Base-by-base conservation (phyloP, 805 yeast species). In the Zygotorulaspora sp. region DNA sequence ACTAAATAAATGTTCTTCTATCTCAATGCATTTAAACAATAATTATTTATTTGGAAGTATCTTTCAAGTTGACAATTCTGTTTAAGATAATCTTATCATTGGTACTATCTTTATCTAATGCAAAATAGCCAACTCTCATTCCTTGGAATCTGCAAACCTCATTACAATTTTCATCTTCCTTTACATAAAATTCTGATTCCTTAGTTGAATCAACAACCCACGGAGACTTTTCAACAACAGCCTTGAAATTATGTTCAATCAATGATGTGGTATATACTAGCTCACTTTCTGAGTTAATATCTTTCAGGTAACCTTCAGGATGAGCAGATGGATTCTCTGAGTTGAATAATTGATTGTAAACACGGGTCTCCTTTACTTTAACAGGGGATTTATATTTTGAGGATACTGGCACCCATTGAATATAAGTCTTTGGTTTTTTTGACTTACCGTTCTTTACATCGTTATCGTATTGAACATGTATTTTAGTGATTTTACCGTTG, bases 81-180 rank as follows among this genome's bases (percentile, higher is more conserved):
- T 92, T 92, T 59, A 92, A 70, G 22, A 92, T 73, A 47, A 89
- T 66, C 42, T 68, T 71, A 19, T 75, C 80, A 13, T 66, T 71
- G 7, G 71, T 66, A 40, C 85, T 67, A 47, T 90, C 97, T 50
- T 74, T 76, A 61, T 92, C 98, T 61, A 87, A 62, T 57, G 96
- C 80, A 76, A 88, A 92, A 65, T 92, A 92, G 20, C 98, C 98
- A 31, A 86, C 90, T 67, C 98, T 79, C 64, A 92, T 75, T 20
- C 96, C 98, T 70, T 92, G 98, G 87, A 92, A 92, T 65, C 98
- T 78, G 21, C 85, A 87, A n/a, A 89, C 75, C 62, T 89, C 95
- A 31, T 78, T 76, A 46, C 71, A 66, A 22, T 72, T 72, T 26
- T 65, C 64, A 43, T 74, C 72, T 61, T 92, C 97, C 50, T 74